A percentile compares a stretch with the other conserved stretches of the same genome.
Evolutionary conservation across 345 rosid genomes (phyloP).

Genomic region (Populus alba): DNA sequence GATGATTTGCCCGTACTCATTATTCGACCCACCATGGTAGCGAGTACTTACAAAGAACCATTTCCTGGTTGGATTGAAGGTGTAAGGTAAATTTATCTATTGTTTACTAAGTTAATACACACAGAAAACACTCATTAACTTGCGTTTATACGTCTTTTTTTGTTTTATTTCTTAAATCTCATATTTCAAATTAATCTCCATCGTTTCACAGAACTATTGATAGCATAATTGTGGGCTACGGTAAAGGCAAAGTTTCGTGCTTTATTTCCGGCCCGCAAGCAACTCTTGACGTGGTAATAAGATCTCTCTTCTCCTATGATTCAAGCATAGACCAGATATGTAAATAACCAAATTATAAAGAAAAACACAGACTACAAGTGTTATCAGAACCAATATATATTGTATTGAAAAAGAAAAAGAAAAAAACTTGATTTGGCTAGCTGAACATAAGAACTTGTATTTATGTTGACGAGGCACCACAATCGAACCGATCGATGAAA

Average conservation of each 20-base stretch:
- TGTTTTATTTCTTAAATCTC: not conserved
- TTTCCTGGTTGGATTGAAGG: slow-evolving; percentile 35
- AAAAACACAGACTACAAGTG: no score
- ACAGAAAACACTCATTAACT: not conserved
- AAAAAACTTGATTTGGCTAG: no score
- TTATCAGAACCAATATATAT: no score
- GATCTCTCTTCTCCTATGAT: not conserved
- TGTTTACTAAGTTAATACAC: no score
- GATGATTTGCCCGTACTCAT: slow-evolving; percentile 5
- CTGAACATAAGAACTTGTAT: no score
- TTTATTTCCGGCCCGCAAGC: not conserved
- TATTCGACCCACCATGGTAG: slow-evolving; percentile 21
- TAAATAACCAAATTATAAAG: no score
- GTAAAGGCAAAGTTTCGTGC: slow-evolving; percentile 19
- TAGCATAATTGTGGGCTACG: slow-evolving; percentile 16
- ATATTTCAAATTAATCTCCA: not conserved
- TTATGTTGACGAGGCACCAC: no score
- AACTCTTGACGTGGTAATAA: slow-evolving; percentile 15
- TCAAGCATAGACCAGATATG: no score
- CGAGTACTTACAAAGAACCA: slow-evolving; percentile 16
- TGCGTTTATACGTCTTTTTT: not conserved
- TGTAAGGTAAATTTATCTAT: slow-evolving; percentile 8
- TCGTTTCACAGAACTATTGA: slow-evolving; percentile 6
- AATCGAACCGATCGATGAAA: no score
- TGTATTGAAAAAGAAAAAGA: no score